Conservation (phyloP, 139 green algal species). For the Gonium pectorale region DNA sequence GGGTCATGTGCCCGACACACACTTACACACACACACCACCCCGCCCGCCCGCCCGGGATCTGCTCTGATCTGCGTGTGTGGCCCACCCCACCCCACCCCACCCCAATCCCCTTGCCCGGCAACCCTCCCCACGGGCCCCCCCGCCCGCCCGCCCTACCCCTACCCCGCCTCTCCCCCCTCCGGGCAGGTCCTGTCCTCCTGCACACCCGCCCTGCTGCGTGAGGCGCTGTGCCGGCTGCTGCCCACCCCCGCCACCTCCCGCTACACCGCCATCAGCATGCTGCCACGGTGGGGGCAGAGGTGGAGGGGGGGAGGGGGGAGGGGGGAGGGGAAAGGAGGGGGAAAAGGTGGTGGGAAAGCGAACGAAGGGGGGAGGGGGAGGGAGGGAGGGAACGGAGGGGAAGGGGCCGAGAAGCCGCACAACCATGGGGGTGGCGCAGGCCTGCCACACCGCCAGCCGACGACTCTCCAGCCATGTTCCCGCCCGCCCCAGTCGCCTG, state of each 20-base stretch:
- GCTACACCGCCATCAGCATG: constrained; percentile 46
- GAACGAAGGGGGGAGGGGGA: neutral
- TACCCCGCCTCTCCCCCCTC: neutral
- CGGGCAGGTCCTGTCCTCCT: constrained; percentile 46
- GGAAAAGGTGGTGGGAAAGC: neutral
- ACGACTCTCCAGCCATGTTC: neutral
- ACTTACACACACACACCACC: too few relatives aligned
- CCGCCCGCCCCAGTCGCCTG: neutral
- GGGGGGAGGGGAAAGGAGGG: neutral
- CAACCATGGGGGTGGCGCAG: neutral
- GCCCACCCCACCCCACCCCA: too few relatives aligned
- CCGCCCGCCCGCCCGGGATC: too few relatives aligned
- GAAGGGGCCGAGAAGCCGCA: neutral
- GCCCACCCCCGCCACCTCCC: constrained; percentile 52
- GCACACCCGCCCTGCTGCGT: constrained; percentile 49
- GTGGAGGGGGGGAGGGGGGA: neutral
- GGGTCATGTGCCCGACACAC: too few relatives aligned
- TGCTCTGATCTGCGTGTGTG: too few relatives aligned
- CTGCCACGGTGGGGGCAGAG: neutral
- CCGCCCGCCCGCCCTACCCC: neutral
- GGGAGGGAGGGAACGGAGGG: neutral
- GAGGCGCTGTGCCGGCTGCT: constrained; percentile 61
- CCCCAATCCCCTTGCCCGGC: too few relatives aligned
- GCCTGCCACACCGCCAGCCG: neutral
- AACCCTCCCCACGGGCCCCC: neutral